Evolutionary conservation across 78 protist species (phyloP).

Genomic region (Creolimax fragrantissima): DNA sequence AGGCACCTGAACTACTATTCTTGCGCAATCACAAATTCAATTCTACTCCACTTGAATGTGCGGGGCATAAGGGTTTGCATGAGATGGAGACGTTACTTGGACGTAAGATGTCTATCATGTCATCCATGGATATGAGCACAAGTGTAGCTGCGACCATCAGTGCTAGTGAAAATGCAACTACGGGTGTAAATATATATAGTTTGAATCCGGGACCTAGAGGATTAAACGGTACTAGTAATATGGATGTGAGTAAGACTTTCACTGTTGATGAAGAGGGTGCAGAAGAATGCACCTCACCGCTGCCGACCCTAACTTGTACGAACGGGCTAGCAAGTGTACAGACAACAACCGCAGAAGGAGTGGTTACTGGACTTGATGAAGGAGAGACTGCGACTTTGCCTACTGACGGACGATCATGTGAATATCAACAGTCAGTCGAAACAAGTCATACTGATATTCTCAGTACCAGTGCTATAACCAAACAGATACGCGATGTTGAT

Average conservation of each 20-base stretch:
- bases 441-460: too few species aligned
- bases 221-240: not conserved
- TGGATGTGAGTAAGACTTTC: not conserved
- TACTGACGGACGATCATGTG: too few species aligned
- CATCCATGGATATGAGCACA: not conserved
- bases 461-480: too few species aligned
- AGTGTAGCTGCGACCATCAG: not conserved
- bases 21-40: constrained; percentile 26
- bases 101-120: not conserved
- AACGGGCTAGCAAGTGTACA: too few species aligned
- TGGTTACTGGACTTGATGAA: too few species aligned
- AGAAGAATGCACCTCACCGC: not conserved
- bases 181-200: not conserved
- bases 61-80: not conserved
- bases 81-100: constrained; percentile 3
- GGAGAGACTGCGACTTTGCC: too few species aligned
- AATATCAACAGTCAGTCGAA: too few species aligned
- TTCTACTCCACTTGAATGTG: constrained; percentile 21
- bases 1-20: not conserved
- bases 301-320: not conserved
- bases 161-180: not conserved
- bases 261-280: not conserved
- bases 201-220: not conserved
- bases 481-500: too few species aligned
- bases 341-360: too few species aligned